Conservation (phyloP, 129 eudicot species). For the Pseudognaphalium luteoalbum region DNA sequence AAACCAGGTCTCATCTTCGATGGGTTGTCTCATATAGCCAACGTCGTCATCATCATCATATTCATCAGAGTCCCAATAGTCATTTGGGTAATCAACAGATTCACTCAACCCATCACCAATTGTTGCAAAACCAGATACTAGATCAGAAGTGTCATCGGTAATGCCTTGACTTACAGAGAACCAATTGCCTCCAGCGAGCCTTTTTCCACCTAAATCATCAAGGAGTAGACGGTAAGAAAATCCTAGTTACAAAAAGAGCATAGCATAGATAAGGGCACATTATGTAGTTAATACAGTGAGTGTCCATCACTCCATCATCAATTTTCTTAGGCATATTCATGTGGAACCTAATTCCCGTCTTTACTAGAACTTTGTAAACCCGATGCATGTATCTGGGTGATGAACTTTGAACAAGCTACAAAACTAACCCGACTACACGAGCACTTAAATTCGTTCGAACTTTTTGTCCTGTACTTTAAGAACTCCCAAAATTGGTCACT, state of each 20-base stretch:
- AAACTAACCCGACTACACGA: not conserved
- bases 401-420: not conserved
- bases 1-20: conserved; percentile 99
- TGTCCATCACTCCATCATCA: not conserved
- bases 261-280: conserved; percentile 3
- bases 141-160: conserved; percentile 87
- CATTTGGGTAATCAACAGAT: conserved; percentile 84
- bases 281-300: conserved; percentile 9
- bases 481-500: not conserved
- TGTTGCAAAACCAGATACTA: conserved; percentile 94
- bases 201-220: conserved; percentile 62
- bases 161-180: conserved; percentile 97
- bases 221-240: conserved; percentile 21
- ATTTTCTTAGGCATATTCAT: conserved; percentile 21
- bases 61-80: conserved; percentile 98
- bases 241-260: conserved; percentile 5
- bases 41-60: conserved; percentile 98
- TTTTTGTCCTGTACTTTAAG: not conserved
- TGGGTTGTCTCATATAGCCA: conserved; percentile 98
- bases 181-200: conserved; percentile 94
- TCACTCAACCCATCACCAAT: conserved; percentile 96
- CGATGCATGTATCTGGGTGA: conserved; percentile 8
- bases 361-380: not conserved
- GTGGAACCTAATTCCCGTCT: not conserved
- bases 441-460: not conserved